Base-by-base conservation (phyloP, 2,329 filamentous ascomycete genomes). In the Sclerotinia trifoliorum region DNA sequence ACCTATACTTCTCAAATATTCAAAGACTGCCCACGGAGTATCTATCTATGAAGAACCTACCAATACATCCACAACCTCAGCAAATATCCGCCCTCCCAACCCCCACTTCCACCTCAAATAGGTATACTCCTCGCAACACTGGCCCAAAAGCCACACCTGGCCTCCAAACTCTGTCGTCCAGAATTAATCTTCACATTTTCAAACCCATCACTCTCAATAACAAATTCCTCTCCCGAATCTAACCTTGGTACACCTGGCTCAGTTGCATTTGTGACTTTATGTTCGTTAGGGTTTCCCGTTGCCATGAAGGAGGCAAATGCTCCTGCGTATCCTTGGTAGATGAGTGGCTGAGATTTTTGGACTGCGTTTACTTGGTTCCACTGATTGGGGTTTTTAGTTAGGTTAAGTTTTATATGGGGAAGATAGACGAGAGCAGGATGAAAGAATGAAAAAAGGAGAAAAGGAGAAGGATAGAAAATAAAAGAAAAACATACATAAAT, bases 281-380 rank as follows among this genome's bases (percentile, higher is more conserved):
- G 80, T 17, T 80, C 77, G 72, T 88, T 88, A 0, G 86, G 85
- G 74, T 88, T 81, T 0, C 85, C 85, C 0, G 84, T 86, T 74
- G 85, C 81, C 68, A 88, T 83, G 75, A 88, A 89, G 32, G 83
- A 85, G 0, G 84, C 86, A 73, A 89, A 83, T 0, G 86, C 85
- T 5, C 87, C 86, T 1, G 83, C 76, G 70, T 83, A 89, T 15
- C 84, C 86, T 24, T 83, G 70, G 70, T 89, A 89, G 7, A 84
- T 84, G 0, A 84, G 70, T 0, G 82, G 80, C 69, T 88, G 81
- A 0, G 81, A 79, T 67, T 81, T 74, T 69, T 89, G 87, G 3
- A 85, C 76, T 0, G 80, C 66, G 68, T 85, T 85, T 72, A 87
- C 75, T 46, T 79, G 79, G 72, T 89, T 85, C 86, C 86, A 89